A percentile compares a stretch with the other conserved stretches of the same genome.
These are phyloP conservation scores for Leccinum rimulosum DNA, from an alignment of 768 basidiomycete genomes.

Conservation along the genomic window DNA sequence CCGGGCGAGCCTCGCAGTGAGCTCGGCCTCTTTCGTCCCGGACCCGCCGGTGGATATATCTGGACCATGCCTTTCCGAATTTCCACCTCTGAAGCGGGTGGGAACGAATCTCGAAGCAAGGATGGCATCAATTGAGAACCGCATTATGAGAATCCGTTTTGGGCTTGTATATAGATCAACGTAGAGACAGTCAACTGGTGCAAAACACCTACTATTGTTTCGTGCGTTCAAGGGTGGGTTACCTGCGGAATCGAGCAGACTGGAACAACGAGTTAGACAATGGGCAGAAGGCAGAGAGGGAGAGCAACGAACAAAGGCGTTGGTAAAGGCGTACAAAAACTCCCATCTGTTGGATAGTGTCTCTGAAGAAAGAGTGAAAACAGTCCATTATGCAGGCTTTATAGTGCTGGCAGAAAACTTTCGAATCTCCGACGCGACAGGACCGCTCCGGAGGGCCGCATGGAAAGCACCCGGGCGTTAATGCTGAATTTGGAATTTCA, in stretches of 20 bases:
- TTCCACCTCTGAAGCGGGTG: conserved; percentile 17
- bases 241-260: conserved; percentile 28
- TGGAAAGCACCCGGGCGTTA: not conserved
- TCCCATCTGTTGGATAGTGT: conserved; percentile 35
- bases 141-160: conserved; percentile 20
- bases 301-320: conserved; percentile 25
- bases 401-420: conserved; percentile 14
- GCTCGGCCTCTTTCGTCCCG: conserved; percentile 20
- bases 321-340: conserved; percentile 29
- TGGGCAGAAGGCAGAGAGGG: not conserved
- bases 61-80: conserved; percentile 22
- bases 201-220: conserved; percentile 15
- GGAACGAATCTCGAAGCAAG: conserved; percentile 23
- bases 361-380: conserved; percentile 11
- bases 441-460: conserved; percentile 13
- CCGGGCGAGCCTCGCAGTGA: conserved; percentile 24
- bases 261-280: conserved; percentile 14
- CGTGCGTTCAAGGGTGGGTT: conserved; percentile 28
- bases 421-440: conserved; percentile 29
- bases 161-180: conserved; percentile 13
- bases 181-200: not conserved
- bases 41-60: conserved; percentile 19
- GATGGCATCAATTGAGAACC: conserved; percentile 19
- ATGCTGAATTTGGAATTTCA: conserved; percentile 15
- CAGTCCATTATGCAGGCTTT: conserved; percentile 11